Conservation (phyloP, 176 grass and related monocot genomes). For the Triticum urartu region DNA sequence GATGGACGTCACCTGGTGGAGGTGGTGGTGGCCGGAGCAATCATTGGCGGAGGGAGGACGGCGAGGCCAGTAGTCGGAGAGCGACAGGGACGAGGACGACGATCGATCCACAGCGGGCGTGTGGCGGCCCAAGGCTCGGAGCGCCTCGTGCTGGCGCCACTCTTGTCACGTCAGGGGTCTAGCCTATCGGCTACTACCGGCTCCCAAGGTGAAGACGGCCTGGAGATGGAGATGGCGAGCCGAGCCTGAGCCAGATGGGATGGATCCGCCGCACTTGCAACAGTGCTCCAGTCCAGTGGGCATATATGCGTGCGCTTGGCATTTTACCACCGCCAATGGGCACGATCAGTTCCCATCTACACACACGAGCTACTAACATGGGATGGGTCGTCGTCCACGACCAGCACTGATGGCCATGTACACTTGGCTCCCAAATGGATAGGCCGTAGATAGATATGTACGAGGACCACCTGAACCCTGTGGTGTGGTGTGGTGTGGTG, state of each 20-base stretch:
- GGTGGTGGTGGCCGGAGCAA: neutral
- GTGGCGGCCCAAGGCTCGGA: neutral
- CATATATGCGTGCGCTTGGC: neutral
- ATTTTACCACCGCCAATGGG: neutral
- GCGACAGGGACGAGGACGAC: slow-evolving; percentile 10
- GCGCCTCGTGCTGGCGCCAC: neutral
- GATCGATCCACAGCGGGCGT: neutral
- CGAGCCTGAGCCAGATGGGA: neutral
- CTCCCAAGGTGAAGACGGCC: neutral
- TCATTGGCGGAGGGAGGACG: neutral
- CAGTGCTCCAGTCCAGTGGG: neutral
- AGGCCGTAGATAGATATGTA: no score
- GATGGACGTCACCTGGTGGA: neutral
- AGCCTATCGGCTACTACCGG: neutral
- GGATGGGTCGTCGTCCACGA: no score
- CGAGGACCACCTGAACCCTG: no score
- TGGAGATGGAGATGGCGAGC: neutral
- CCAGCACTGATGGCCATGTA: no score
- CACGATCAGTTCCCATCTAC: neutral
- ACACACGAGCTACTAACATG: neutral
- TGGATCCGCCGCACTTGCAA: slow-evolving; percentile 19
- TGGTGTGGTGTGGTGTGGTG: no score
- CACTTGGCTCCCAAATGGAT: no score
- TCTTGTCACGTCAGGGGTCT: neutral
- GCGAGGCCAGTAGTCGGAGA: neutral